Evolutionary conservation across 2,329 filamentous ascomycete genomes (phyloP).

Genomic region (Colletotrichum limetticola): DNA sequence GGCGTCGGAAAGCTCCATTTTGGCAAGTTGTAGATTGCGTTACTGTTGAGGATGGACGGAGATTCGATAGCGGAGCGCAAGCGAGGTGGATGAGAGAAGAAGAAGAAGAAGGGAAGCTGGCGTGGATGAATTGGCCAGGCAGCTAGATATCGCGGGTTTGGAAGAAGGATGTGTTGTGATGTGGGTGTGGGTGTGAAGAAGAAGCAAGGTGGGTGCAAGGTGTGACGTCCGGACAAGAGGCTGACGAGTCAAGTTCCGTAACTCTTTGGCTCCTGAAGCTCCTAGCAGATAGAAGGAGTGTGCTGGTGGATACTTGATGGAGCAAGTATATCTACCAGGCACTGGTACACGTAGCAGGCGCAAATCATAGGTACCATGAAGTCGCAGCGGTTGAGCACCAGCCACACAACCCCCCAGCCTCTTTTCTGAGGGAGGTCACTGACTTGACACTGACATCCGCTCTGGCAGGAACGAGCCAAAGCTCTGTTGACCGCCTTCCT

Average conservation of each 20-base stretch:
- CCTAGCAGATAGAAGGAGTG: conserved; percentile 33
- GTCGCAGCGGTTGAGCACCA: not conserved
- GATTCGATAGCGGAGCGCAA: not conserved
- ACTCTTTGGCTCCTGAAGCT: conserved; percentile 32
- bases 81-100: conserved; percentile 1
- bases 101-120: conserved; percentile 22
- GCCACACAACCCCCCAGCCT: conserved; percentile 15
- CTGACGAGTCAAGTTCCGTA: conserved; percentile 32
- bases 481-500: conserved; percentile 30
- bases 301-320: conserved; percentile 14
- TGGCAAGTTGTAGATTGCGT: conserved; percentile 39
- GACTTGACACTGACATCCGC: not conserved
- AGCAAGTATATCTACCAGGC: conserved; percentile 6
- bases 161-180: conserved; percentile 13
- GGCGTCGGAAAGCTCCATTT: conserved; percentile 91
- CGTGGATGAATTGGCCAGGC: conserved; percentile 29
- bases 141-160: conserved; percentile 28
- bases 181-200: conserved; percentile 13
- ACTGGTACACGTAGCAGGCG: not conserved
- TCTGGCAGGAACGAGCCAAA: conserved; percentile 2
- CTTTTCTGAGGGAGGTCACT: conserved; percentile 10
- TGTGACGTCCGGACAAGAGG: conserved; percentile 33
- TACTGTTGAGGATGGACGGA: not conserved
- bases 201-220: conserved; percentile 31
- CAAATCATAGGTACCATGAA: not conserved